Base-by-base conservation (phyloP, 371 early-diverging fungal species). In the Entomophthora muscae region DNA sequence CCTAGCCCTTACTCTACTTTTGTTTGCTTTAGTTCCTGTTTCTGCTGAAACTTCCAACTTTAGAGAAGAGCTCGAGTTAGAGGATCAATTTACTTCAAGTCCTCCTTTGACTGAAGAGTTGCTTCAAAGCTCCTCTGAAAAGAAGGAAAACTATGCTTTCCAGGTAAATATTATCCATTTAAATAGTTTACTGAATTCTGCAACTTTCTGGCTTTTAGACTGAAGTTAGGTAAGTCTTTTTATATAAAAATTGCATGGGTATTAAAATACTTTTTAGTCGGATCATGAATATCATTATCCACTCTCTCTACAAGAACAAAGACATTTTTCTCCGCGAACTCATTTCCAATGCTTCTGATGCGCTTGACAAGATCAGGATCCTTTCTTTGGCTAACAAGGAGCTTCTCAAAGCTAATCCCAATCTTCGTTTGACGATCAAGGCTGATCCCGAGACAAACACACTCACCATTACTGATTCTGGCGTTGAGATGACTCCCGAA, bases 301-400 rank as follows among this genome's bases (percentile, higher is more conserved):
- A 90, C 72, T 83, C 84, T 3, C 71, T 91, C n/a, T n/a, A 92
- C 80, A 90, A 89, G 70, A 78, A 77, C 28, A 80, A 80, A 53
- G 96, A 95, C 66, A 88, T 93, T 67, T 96, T 96, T 68, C 75
- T 98, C 65, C 83, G 98, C 57, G 98, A 98, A 73, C 74, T 96
- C n/a, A 88, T 97, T 56, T 93, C 93, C 21, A 98, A 98, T 73
- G 90, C 90, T 3, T 87, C 91, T 1, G 98, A 98, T 74, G 98
- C 98, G 0, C 72, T 91, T 42, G 93, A 95, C 78, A 98, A 98
- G 81, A n/a, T n/a, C n/a, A 81, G 92, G 13, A 87, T 85, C 69
- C 53, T 80, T 55, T 75, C 88, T 13, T 70, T 94, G 53, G 89
- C 90, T 2, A 78, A 90, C 66, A 69, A 80, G 22, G 56, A 75